These are phyloP conservation scores for Platanus orientalis DNA, from an alignment of 164 flowering plant genomes.

Conservation along the genomic window DNA sequence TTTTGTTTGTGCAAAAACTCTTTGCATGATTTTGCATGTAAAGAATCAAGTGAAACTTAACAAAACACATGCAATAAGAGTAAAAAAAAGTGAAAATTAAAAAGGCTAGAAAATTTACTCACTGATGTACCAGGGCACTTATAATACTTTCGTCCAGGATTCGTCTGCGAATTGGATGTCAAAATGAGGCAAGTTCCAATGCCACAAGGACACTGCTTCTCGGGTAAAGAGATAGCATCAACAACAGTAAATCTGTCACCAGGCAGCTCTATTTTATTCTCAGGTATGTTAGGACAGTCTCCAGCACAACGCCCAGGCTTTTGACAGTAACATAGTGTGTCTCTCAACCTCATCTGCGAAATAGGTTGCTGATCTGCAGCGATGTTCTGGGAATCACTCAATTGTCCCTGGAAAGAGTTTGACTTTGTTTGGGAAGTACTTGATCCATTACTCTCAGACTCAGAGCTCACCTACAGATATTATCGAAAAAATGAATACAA, in stretches of 20 bases:
- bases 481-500: too few relatives aligned
- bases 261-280: not conserved
- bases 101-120: not conserved
- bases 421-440: not conserved
- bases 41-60: too few relatives aligned
- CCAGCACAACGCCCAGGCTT: constrained; percentile 10
- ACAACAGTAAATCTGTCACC: not conserved
- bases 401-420: not conserved
- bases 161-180: constrained; percentile 5
- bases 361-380: not conserved
- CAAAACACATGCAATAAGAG: too few relatives aligned
- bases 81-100: too few relatives aligned
- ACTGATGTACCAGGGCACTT: constrained; percentile 11
- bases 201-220: constrained; percentile 10
- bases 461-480: too few relatives aligned
- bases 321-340: constrained; percentile 1
- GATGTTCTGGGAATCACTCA: not conserved
- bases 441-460: not conserved
- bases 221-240: not conserved
- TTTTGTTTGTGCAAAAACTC: too few relatives aligned
- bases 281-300: constrained; percentile 9
- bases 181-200: constrained; percentile 9
- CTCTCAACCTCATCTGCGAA: constrained; percentile 3
- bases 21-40: too few relatives aligned
- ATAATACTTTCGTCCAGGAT: constrained; percentile 15